phyloP scores from a whole-genome alignment of 2,329 filamentous ascomycete genomes.

The Chalaropsis thielavioides region DNA sequence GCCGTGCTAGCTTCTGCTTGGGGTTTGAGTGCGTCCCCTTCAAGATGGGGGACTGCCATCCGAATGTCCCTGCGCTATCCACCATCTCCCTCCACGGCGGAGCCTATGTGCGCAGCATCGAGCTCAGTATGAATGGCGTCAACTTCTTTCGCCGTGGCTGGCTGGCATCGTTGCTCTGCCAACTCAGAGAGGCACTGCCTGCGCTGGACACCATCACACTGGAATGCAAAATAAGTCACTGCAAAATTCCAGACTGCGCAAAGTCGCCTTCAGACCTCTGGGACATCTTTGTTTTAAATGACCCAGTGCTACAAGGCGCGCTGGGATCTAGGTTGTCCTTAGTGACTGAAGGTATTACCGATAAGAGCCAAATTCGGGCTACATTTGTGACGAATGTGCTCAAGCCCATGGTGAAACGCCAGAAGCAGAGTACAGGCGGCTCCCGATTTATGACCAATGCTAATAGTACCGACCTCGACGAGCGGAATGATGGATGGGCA shows the following conservation, averaged over 20 bases:
- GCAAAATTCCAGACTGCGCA: too few species aligned
- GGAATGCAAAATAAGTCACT: neutral
- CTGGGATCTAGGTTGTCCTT: neutral
- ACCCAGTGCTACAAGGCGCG: neutral
- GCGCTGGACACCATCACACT: neutral
- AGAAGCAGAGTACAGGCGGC: too few species aligned
- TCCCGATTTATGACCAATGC: too few species aligned
- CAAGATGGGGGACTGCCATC: too few species aligned
- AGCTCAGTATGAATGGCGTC: neutral
- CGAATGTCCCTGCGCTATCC: constrained; percentile 7
- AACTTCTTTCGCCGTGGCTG: neutral
- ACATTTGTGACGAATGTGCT: too few species aligned
- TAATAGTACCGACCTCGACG: too few species aligned
- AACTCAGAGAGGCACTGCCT: neutral
- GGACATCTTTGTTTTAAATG: constrained; percentile 23
- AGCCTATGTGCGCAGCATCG: constrained; percentile 5
- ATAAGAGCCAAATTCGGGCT: too few species aligned
- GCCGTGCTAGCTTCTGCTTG: constrained; percentile 36
- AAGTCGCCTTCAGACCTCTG: too few species aligned
- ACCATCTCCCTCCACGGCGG: neutral
- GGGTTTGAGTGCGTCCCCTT: too few species aligned
- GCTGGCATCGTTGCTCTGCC: neutral
- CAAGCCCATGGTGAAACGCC: too few species aligned
- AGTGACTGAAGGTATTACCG: neutral
- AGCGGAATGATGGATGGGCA: too few species aligned